Conservation (phyloP, 345 rosid genomes). For the Erucastrum elatum region DNA sequence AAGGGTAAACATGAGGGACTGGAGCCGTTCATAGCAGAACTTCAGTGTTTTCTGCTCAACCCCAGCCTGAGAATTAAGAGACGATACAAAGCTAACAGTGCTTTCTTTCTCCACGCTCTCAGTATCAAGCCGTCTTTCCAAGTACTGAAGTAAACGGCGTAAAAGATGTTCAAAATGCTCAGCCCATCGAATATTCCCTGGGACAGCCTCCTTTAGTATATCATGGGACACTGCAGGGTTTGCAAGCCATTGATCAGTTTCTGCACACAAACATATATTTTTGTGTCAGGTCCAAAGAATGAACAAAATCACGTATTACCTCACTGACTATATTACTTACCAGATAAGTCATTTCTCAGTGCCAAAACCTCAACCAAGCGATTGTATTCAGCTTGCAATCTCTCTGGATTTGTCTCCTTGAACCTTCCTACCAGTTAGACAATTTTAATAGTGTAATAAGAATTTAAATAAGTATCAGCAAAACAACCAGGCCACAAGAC, state of each 20-base stretch:
- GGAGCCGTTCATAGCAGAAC: slow-evolving; percentile 96
- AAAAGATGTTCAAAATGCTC: slow-evolving; percentile 92
- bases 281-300: slow-evolving; percentile 7
- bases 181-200: slow-evolving; percentile 94
- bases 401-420: slow-evolving; percentile 91
- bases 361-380: slow-evolving; percentile 96
- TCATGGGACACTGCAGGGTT: slow-evolving; percentile 98
- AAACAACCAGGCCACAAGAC: not conserved
- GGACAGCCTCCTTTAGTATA: slow-evolving; percentile 93
- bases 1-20: slow-evolving; percentile 88
- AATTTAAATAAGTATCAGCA: slow-evolving; percentile 21
- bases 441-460: slow-evolving; percentile 42
- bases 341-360: slow-evolving; percentile 73
- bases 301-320: slow-evolving; percentile 13
- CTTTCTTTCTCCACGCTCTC: slow-evolving; percentile 93
- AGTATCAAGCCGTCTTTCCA: slow-evolving; percentile 70
- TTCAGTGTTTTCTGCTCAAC: slow-evolving; percentile 89
- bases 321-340: slow-evolving; percentile 44
- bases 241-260: slow-evolving; percentile 83
- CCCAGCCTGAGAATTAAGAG: slow-evolving; percentile 76
- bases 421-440: slow-evolving; percentile 95
- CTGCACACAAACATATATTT: slow-evolving; percentile 43
- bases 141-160: slow-evolving; percentile 85
- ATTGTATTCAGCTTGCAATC: slow-evolving; percentile 90
- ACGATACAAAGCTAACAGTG: slow-evolving; percentile 80